Evolutionary conservation across 768 basidiomycete genomes (phyloP).

Genomic region (Saitozyma sp.): DNA sequence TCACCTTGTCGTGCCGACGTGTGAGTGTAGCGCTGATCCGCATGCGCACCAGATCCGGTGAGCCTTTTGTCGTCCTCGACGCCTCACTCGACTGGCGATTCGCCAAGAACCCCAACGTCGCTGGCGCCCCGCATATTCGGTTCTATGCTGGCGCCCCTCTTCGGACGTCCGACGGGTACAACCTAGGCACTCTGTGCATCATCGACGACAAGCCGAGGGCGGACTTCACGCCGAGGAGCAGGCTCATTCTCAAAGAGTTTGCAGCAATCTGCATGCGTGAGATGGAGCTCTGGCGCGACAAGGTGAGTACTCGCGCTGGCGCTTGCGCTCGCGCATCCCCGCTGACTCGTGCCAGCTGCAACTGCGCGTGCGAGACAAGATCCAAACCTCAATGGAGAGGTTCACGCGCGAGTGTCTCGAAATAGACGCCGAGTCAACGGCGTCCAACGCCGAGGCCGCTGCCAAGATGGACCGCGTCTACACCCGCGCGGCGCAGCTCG

Average conservation of each 20-base stretch:
- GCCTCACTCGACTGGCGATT: conserved; percentile 84
- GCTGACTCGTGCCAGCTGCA: conserved; percentile 63
- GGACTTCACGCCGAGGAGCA: conserved; percentile 83
- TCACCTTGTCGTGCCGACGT: neutral
- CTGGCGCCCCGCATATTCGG: conserved; percentile 66
- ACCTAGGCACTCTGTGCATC: conserved; percentile 79
- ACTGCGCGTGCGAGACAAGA: conserved; percentile 81
- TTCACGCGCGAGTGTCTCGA: conserved; percentile 94
- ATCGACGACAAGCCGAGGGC: conserved; percentile 77
- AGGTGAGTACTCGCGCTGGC: conserved; percentile 57
- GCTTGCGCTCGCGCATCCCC: neutral
- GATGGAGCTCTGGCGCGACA: conserved; percentile 93
- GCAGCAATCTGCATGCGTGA: conserved; percentile 92
- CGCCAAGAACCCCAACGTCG: conserved; percentile 72
- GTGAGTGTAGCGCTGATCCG: no score
- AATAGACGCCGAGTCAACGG: conserved; percentile 67
- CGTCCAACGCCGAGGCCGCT: conserved; percentile 49
- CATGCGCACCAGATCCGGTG: conserved; percentile 57
- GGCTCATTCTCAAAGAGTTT: conserved; percentile 92
- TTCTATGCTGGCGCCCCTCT: conserved; percentile 93
- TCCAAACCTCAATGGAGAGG: conserved; percentile 95
- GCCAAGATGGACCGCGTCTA: conserved; percentile 84
- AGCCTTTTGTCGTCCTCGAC: conserved; percentile 83
- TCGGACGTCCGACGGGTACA: conserved; percentile 83
- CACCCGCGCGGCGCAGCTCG: conserved; percentile 82